A percentile compares a stretch with the other conserved stretches of the same genome.
These are phyloP conservation scores for Gyrodon lividus DNA, from an alignment of 768 basidiomycete genomes.

Conservation along the genomic window DNA sequence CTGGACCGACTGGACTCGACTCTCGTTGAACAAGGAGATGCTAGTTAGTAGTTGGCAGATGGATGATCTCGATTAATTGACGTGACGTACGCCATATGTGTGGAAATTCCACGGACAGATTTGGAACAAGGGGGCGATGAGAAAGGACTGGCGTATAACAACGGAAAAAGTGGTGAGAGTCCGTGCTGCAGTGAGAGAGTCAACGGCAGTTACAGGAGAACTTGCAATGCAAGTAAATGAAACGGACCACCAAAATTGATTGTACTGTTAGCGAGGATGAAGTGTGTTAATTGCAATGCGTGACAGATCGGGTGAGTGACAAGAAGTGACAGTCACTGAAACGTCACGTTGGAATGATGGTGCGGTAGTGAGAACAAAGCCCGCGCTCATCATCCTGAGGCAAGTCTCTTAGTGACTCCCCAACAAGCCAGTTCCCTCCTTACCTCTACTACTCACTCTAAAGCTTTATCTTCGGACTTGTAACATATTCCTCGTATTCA, in stretches of 20 bases:
- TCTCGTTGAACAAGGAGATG: neutral
- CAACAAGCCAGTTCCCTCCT: neutral
- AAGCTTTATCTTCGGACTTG: neutral
- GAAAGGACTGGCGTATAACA: neutral
- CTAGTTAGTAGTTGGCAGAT: neutral
- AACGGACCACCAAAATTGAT: too few species aligned
- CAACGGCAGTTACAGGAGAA: too few species aligned
- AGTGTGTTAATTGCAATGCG: too few species aligned
- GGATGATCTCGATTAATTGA: neutral
- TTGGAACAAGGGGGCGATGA: conserved; percentile 12
- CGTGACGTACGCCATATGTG: neutral
- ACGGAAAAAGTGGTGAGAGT: neutral
- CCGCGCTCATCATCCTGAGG: conserved; percentile 12
- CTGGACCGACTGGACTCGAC: neutral
- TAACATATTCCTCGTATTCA: neutral
- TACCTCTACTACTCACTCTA: neutral
- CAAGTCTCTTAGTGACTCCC: conserved; percentile 6
- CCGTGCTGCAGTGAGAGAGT: neutral
- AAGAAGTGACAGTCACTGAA: conserved; percentile 19
- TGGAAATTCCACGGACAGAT: conserved; percentile 6
- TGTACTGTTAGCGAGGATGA: too few species aligned
- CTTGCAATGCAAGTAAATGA: too few species aligned
- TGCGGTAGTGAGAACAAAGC: conserved; percentile 25
- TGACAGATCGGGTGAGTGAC: conserved; percentile 3
- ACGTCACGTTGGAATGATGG: conserved; percentile 7